phyloP scores from a whole-genome alignment of 2,329 filamentous ascomycete species.

The Talaromyces sp. region DNA sequence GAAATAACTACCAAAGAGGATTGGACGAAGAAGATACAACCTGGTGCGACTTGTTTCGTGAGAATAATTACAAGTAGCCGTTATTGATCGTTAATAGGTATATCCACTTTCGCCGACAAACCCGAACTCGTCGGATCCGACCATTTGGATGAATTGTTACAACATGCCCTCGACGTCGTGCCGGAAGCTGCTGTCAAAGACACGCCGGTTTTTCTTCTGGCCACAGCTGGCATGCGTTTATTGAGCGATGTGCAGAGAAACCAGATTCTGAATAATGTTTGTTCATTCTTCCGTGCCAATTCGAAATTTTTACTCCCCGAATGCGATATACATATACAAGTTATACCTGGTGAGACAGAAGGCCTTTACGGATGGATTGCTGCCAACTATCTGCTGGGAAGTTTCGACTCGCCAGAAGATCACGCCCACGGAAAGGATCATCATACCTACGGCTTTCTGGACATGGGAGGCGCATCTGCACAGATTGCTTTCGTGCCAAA shows the following conservation, averaged over 20 bases:
- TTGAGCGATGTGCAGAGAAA: slow-evolving; percentile 69
- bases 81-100: slow-evolving; percentile 42
- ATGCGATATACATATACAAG: slow-evolving; percentile 82
- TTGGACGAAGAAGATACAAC: slow-evolving; percentile 91
- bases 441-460: slow-evolving; percentile 93
- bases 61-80: no score
- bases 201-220: slow-evolving; percentile 91
- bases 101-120: slow-evolving; percentile 81
- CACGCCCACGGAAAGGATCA: slow-evolving; percentile 83
- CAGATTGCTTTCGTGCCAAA: slow-evolving; percentile 98
- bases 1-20: slow-evolving; percentile 76
- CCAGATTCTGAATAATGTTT: slow-evolving; percentile 71
- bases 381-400: slow-evolving; percentile 88
- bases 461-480: slow-evolving; percentile 97
- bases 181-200: slow-evolving; percentile 71
- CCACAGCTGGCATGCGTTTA: slow-evolving; percentile 90
- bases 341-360: slow-evolving; percentile 93
- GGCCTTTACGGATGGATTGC: slow-evolving; percentile 97
- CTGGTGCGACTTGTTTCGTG: slow-evolving; percentile 51
- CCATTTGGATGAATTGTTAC: slow-evolving; percentile 73
- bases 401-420: slow-evolving; percentile 72
- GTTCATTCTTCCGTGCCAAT: slow-evolving; percentile 71
- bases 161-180: slow-evolving; percentile 75
- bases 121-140: slow-evolving; percentile 74
- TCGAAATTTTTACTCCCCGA: slow-evolving; percentile 85